Percentiles rank a stretch among this genome's conserved stretches.
Evolutionary conservation across 2,329 filamentous ascomycete species (phyloP).

Genomic region (Zelopaecilomyces penicillatus): DNA sequence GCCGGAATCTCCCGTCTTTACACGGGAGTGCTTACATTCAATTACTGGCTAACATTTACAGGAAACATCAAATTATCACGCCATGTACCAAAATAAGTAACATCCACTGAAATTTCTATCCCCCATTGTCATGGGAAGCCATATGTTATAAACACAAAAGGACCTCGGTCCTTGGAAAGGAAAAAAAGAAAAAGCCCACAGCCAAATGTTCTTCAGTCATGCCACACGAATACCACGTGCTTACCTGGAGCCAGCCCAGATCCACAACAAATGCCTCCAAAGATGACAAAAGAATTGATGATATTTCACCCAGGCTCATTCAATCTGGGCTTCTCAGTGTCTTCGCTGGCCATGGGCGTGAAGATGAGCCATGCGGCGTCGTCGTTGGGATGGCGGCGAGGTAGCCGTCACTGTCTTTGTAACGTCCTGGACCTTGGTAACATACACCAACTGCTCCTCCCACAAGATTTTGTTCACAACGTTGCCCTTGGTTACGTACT

Average conservation of each 20-base stretch:
- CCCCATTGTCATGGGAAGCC: constrained; percentile 9
- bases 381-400: constrained; percentile 16
- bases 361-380: constrained; percentile 25
- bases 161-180: constrained; percentile 20
- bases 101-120: too few species aligned
- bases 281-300: constrained; percentile 1
- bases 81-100: too few species aligned
- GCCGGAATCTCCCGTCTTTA: too few species aligned
- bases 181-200: constrained; percentile 22
- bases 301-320: too few species aligned
- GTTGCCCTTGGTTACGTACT: constrained; percentile 42
- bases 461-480: constrained; percentile 49
- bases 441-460: constrained; percentile 46
- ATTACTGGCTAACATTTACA: too few species aligned
- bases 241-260: constrained; percentile 30
- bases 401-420: constrained; percentile 33
- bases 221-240: constrained; percentile 18
- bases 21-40: too few species aligned
- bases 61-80: too few species aligned
- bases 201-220: constrained; percentile 28
- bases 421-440: constrained; percentile 36
- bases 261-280: constrained; percentile 13
- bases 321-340: constrained; percentile 20
- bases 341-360: constrained; percentile 34
- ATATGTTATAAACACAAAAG: constrained; percentile 19